A percentile compares a stretch with the other conserved stretches of the same genome.
Evolutionary conservation across 2,329 filamentous ascomycete species (phyloP).

Genomic region (Aspergillus luchuensis): DNA sequence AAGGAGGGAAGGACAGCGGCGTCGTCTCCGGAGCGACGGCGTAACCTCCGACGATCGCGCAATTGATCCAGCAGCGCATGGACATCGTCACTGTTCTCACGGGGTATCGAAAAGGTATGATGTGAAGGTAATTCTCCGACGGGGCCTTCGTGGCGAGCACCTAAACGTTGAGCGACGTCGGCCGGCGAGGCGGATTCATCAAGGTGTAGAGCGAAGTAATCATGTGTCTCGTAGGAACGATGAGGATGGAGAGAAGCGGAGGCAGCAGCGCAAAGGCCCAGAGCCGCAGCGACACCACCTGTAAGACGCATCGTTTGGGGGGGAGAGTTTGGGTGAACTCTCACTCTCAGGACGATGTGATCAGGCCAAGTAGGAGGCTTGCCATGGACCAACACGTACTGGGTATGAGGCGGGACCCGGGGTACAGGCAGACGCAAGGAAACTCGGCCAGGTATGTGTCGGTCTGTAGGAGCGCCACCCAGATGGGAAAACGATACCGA

Average conservation of each 20-base stretch:
- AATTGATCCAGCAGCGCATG: slow-evolving; percentile 55
- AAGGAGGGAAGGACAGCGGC: slow-evolving; percentile 9
- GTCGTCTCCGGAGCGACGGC: slow-evolving; percentile 43
- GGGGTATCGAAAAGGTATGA: slow-evolving; percentile 77
- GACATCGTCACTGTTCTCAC: slow-evolving; percentile 57
- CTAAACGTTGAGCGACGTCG: slow-evolving; percentile 68
- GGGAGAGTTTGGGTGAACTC: background rate
- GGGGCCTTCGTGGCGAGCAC: slow-evolving; percentile 76
- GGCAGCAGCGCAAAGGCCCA: slow-evolving; percentile 47
- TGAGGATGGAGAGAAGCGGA: slow-evolving; percentile 53
- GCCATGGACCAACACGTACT: slow-evolving; percentile 18
- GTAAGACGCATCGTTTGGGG: slow-evolving; percentile 27
- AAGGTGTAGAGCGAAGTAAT: slow-evolving; percentile 93
- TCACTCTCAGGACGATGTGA: slow-evolving; percentile 19
- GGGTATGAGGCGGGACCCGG: background rate
- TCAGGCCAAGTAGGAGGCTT: slow-evolving; percentile 19
- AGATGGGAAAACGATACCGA: background rate
- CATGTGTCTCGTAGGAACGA: slow-evolving; percentile 75
- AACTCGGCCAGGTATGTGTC: background rate
- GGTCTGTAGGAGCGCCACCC: background rate
- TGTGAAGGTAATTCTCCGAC: slow-evolving; percentile 78
- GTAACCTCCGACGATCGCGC: slow-evolving; percentile 63
- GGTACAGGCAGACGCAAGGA: background rate
- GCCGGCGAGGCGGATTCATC: slow-evolving; percentile 66
- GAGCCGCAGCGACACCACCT: slow-evolving; percentile 24